Conservation (phyloP, 1,139 yeast species). For the Magnusiomyces sp. region DNA sequence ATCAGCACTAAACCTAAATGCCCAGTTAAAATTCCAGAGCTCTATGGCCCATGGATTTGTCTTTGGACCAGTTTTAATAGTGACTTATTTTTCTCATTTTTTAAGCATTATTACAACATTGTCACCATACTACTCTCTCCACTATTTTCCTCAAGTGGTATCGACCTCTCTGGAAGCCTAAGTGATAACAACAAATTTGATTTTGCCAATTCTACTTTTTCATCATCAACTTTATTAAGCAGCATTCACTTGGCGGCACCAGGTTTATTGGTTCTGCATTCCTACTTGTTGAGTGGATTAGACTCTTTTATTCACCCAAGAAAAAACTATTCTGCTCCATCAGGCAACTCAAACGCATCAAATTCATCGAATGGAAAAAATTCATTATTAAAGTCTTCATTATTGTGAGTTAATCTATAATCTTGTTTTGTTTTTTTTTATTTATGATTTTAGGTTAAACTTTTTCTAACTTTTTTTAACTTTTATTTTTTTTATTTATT, state of each 20-base stretch:
- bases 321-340: not conserved
- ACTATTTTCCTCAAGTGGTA: too few species aligned
- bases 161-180: not conserved
- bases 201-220: slow-evolving; percentile 8
- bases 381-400: not conserved
- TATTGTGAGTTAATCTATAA: not conserved
- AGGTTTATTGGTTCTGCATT: slow-evolving; percentile 30
- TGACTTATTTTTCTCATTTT: slow-evolving; percentile 59
- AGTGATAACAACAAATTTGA: not conserved
- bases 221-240: slow-evolving; percentile 20
- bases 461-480: not conserved
- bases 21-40: slow-evolving; percentile 46
- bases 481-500: not conserved
- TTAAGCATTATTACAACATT: slow-evolving; percentile 52
- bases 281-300: slow-evolving; percentile 27
- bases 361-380: too few species aligned
- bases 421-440: not conserved
- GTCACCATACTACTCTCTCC: not conserved
- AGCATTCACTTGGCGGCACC: slow-evolving; percentile 31
- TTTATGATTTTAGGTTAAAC: not conserved
- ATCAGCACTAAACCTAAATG: slow-evolving; percentile 39
- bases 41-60: slow-evolving; percentile 62
- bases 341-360: too few species aligned
- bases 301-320: slow-evolving; percentile 26
- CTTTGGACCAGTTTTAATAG: slow-evolving; percentile 49